Percentiles rank a stretch among this genome's conserved stretches.
Evolutionary conservation across 1,139 yeast genomes (phyloP).

Genomic region (Protomyces gravidus): DNA sequence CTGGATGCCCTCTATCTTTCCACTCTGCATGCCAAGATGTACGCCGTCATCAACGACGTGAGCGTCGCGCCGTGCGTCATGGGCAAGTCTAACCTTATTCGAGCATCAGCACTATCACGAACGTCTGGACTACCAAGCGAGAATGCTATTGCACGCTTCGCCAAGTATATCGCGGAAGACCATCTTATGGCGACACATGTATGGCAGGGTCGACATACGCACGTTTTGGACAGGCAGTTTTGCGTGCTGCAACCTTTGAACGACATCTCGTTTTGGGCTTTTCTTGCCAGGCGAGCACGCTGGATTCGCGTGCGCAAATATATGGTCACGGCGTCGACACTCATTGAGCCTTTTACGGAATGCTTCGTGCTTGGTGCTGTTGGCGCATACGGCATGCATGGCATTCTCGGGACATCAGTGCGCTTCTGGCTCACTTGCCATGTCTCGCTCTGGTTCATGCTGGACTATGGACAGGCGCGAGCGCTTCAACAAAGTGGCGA

Average conservation of each 20-base stretch:
- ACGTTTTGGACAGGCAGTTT: conserved; percentile 68
- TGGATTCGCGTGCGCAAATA: conserved; percentile 88
- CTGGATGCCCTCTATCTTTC: conserved; percentile 82
- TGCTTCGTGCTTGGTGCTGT: conserved; percentile 58
- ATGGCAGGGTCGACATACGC: conserved; percentile 66
- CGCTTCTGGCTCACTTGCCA: conserved; percentile 51
- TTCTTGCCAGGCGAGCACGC: conserved; percentile 63
- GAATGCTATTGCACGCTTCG: conserved; percentile 66
- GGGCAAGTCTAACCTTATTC: conserved; percentile 82
- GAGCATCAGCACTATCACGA: conserved; percentile 63
- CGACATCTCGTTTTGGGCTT: conserved; percentile 52
- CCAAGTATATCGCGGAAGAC: conserved; percentile 84
- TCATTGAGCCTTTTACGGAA: conserved; percentile 84
- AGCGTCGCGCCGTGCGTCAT: conserved; percentile 88
- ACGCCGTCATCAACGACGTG: conserved; percentile 67
- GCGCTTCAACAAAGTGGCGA: conserved; percentile 35
- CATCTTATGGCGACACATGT: conserved; percentile 85
- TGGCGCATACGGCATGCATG: conserved; percentile 51
- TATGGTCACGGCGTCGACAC: conserved; percentile 81
- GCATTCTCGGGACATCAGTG: conserved; percentile 49
- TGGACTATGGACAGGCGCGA: conserved; percentile 40
- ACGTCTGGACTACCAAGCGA: conserved; percentile 29
- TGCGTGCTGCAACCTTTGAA: conserved; percentile 73
- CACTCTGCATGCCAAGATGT: conserved; percentile 81
- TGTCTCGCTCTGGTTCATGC: conserved; percentile 60